Evolutionary conservation across 2,329 filamentous ascomycete genomes (phyloP), one percentile per base, ranked within the genome.

Genomic region (Fusarium vanettenii): DNA sequence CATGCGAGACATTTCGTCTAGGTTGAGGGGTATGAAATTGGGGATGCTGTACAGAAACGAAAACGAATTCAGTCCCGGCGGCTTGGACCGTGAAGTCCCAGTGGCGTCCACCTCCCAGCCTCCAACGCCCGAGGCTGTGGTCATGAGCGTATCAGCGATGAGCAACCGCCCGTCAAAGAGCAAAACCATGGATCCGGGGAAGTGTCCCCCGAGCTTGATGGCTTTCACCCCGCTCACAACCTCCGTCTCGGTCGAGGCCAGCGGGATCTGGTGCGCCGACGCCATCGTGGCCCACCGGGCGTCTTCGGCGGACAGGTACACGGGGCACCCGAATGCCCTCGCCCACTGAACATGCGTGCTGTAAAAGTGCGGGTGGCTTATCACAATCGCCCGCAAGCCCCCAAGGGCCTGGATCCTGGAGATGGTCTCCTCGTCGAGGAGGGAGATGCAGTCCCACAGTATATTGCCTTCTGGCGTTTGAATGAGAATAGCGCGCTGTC

Each of bases 361-460:
- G 83, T 94, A 97, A 83, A 94, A 97, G 80, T 97, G 94, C 62
- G 94, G 94, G 82, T 97, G 93, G 13, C 89, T 92, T 72, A 95
- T 94, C 75, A 91, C 91, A 55, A 97, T 95, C 0, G 92, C 93
- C 37, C 85, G 85, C 14, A 97, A 79, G 0, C 93, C 93, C 50
- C 94, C 94, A 8, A 91, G 85, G 0, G 79, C 80, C 7, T 88
- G 86, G 76, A 96, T 90, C 66, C 82, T 80, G 1, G 83, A 79
- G 0, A 93, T 82, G 0, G 93, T 95, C 5, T 87, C 87, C 2
- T 87, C 82, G 79, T 95, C 92, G 4, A 97, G 84, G 73, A 91
- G 90, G 0, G 93, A 88, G 66, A 97, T 85, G 71, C 92, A 91
- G 82, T 97, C 94, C 94, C 94, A 97, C 2, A 97, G 88, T 2